Percentiles rank a stretch among this genome's conserved stretches.
phyloP scores from a whole-genome alignment of 257 asterid species.

The Petunia secreta region DNA sequence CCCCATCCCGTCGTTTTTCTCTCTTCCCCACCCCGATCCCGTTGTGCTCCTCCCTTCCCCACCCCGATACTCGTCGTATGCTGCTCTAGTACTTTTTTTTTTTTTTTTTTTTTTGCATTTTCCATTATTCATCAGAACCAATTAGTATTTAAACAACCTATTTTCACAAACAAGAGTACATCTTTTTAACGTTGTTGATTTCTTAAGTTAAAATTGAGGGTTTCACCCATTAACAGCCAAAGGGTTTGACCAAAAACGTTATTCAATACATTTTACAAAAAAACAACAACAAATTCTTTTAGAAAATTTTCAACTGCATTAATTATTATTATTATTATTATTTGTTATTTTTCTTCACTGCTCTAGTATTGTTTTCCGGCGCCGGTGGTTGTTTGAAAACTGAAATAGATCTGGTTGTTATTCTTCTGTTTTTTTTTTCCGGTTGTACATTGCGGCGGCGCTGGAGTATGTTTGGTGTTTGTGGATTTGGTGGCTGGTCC shows the following conservation, averaged over 20 bases:
- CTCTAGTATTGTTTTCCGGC: too few relatives aligned
- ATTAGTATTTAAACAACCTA: slow-evolving; percentile 33
- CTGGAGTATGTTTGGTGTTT: too few relatives aligned
- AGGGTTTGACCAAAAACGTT: slow-evolving; percentile 45
- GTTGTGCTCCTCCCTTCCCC: too few relatives aligned
- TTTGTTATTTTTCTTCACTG: background rate
- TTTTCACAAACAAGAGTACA: background rate
- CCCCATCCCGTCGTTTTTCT: too few relatives aligned
- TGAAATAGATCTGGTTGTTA: too few relatives aligned
- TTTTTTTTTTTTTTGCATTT: background rate
- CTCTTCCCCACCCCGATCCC: too few relatives aligned
- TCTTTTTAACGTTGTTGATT: slow-evolving; percentile 19
- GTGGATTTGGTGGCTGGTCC: too few relatives aligned
- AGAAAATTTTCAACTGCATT: background rate
- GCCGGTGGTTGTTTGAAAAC: too few relatives aligned
- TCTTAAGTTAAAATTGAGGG: slow-evolving; percentile 25
- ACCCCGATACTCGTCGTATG: too few relatives aligned
- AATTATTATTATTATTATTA: background rate
- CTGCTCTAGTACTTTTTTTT: too few relatives aligned
- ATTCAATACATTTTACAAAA: background rate
- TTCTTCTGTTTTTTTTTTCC: too few relatives aligned
- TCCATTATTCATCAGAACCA: background rate
- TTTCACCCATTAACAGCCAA: slow-evolving; percentile 23
- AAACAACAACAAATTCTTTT: background rate
- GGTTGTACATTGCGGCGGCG: too few relatives aligned